phyloP scores from a whole-genome alignment of 208 protist species.

The Crithidia sp. region DNA sequence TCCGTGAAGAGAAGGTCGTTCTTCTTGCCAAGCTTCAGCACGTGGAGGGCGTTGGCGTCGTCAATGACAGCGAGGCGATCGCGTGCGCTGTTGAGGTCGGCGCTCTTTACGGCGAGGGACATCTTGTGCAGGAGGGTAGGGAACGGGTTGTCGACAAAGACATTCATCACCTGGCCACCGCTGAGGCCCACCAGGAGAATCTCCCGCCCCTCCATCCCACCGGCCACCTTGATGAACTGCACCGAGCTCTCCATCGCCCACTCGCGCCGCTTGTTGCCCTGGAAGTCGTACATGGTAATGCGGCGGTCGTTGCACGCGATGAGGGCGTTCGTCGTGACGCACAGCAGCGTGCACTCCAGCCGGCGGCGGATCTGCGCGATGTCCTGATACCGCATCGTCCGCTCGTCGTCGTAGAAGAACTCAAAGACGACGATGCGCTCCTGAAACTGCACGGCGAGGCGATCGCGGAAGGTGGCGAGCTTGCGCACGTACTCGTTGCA shows the following conservation, averaged over 20 bases:
- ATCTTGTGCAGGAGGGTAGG: constrained; percentile 92
- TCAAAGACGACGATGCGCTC: constrained; percentile 95
- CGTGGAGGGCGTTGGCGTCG: constrained; percentile 83
- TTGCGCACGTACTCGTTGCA: constrained; percentile 96
- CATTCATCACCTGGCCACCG: constrained; percentile 90
- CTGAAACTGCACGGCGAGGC: constrained; percentile 94
- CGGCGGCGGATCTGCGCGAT: constrained; percentile 93
- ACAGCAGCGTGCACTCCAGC: constrained; percentile 93
- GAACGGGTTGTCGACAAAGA: constrained; percentile 98
- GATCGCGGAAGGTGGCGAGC: constrained; percentile 94
- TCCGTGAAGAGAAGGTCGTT: constrained; percentile 93
- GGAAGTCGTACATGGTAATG: constrained; percentile 92
- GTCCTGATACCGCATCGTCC: constrained; percentile 88
- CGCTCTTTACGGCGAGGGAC: constrained; percentile 70
- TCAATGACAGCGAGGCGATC: constrained; percentile 95
- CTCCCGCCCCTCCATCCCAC: constrained; percentile 90
- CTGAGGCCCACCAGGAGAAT: constrained; percentile 94
- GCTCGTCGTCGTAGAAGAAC: constrained; percentile 90
- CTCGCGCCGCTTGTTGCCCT: constrained; percentile 91
- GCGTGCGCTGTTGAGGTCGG: constrained; percentile 91
- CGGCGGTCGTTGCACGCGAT: constrained; percentile 89
- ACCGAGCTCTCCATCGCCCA: constrained; percentile 95
- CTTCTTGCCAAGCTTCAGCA: constrained; percentile 88
- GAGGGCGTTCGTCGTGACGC: constrained; percentile 90
- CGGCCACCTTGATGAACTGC: constrained; percentile 94